Evolutionary conservation across 305 asterid species (phyloP), one percentile per base, ranked within the genome.

Genomic region (Vinca major): DNA sequence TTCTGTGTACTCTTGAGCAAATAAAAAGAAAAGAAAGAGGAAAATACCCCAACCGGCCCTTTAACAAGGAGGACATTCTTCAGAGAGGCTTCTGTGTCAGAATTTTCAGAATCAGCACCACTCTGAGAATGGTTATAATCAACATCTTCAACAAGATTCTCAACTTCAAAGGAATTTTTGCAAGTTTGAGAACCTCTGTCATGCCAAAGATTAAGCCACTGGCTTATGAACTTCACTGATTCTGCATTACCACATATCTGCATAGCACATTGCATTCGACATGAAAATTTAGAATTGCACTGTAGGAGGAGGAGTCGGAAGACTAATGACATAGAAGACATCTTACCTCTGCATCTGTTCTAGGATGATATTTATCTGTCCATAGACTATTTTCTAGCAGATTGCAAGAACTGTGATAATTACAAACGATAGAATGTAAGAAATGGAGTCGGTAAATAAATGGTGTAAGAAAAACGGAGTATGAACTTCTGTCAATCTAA

Each of bases 41-140:
- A 68, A 37, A 66, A 44, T 87, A 92, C 98, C 98, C 98, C 98
- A 87, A 90, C 91, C 75, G 97, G 98, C 67, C 98, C 99, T 71
- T 88, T 86, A 74, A 89, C 83, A 68, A 93, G 79, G 75, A 94
- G 96, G 72, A 89, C 95, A 78, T 91, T 94, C 85, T 85, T 88
- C 87, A 94, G 83, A 73, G 67, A 72, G 49, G 82, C 87, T 79
- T 91, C 92, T 51, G 33, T 26, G 33, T 85, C 82, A 54, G 56
- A 57, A 71, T 77, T 69, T 61, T 89, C 89, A 49, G 83, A 77
- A 71, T 82, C 90, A 72, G 80, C 76, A 70, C 80, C 96, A 73
- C 91, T 89, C 67, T 68, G 87, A 72, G 73, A 78, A 68, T 71
- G 77, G 82, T 78, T 84, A 55, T 68, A 70, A 68, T 82, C 88